phyloP scores from a whole-genome alignment of 2,329 filamentous ascomycete genomes.

The Geosmithia flava region DNA sequence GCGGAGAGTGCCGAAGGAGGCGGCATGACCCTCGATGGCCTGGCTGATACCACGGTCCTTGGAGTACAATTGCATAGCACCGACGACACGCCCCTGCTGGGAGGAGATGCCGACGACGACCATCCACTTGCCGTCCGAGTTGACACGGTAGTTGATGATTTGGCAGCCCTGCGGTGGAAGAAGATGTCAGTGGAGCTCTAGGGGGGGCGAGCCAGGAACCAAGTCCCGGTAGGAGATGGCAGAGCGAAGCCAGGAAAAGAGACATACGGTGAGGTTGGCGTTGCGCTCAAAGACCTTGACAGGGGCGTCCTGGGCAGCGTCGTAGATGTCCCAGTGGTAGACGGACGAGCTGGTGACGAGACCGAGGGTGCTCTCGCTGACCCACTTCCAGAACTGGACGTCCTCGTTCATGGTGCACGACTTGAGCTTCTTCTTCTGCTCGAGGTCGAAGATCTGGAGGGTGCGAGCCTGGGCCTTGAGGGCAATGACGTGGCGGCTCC shows the following conservation, averaged over 20 bases:
- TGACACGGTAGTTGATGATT: constrained; percentile 99
- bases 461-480: constrained; percentile 90
- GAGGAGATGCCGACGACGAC: constrained; percentile 93
- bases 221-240: not conserved
- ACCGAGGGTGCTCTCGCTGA: constrained; percentile 77
- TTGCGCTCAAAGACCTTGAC: constrained; percentile 94
- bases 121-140: constrained; percentile 95
- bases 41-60: constrained; percentile 94
- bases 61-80: constrained; percentile 95
- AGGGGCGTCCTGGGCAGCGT: constrained; percentile 64
- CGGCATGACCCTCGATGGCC: constrained; percentile 93
- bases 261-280: constrained; percentile 68
- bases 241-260: not conserved
- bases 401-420: constrained; percentile 94
- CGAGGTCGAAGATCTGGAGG: constrained; percentile 94
- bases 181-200: constrained; percentile 2
- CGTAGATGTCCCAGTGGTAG: constrained; percentile 97
- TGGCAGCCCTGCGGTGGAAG: constrained; percentile 61
- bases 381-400: constrained; percentile 99
- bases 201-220: not conserved
- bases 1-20: constrained; percentile 80
- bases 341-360: constrained; percentile 84
- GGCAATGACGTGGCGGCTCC: constrained; percentile 89
- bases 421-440: constrained; percentile 89
- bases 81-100: constrained; percentile 84